Base-by-base conservation (phyloP, 2,329 filamentous ascomycete genomes). In the Fusarium phyllophilum region DNA sequence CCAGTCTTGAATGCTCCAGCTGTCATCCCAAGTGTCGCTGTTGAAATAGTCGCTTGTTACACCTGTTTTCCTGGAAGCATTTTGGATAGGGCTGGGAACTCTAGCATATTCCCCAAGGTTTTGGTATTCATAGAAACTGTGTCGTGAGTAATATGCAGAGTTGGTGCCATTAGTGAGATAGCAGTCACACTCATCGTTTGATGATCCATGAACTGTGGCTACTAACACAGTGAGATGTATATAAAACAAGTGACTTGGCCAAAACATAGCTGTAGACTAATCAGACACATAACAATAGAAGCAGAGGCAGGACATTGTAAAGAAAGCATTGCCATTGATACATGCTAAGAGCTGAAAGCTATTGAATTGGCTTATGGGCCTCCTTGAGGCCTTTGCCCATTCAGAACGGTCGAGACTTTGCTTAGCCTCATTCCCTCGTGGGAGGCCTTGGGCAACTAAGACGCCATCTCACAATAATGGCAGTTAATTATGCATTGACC, bases 121-220 rank as follows among this genome's bases (percentile, higher is more conserved):
- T 51, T 86, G 81, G 72, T 87, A 89, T 78, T 89, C 87, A 72
- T 85, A 86, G 79, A 89, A 88, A 42, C 78, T 75, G 76, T 87
- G 87, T 24, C 81, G 79, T 24, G 81, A 78, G 74, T 85, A 88
- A 79, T 84, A 88, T 46, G 77, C 76, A 31, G 82, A 77, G 48
- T 81, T 81, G 18, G 82, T 84, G 49, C 82, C 84, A 72, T 88
- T 87, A 74, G 84, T 86, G 56, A 85, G 77, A 73, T 83, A 89
- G 76, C 87, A 88, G 63, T 81, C 80, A 77, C 87, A 89, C 46
- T 79, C 75, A 33, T 79, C 75, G 58, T 83, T 55, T 51, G 67
- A 61, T 45, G 61, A 68, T 49, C 56, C 62, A 29, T n/a, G 42
- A 34, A 41, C 46, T 9, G 44, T 20, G n/a, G 56, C 24, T 8